Base-by-base conservation (phyloP, 192 early-diverging fungal species). In the Coemansia sp. region DNA sequence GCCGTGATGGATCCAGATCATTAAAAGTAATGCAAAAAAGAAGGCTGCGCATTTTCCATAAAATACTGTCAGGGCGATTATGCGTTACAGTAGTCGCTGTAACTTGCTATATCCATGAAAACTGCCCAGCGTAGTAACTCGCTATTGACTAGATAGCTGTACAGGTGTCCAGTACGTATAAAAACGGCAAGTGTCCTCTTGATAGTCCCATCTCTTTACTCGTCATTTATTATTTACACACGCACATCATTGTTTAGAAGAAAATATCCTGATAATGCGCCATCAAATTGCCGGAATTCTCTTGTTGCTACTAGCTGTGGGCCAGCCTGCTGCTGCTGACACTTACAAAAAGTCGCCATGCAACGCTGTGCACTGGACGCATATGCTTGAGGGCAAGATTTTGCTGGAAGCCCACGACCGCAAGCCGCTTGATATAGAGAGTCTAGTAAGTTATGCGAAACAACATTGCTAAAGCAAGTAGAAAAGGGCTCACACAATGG, bases 321-420 rank as follows among this genome's bases (percentile, higher is more conserved):
- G 57, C 18, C 31, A 6, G 5, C 6, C 13, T n/a, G 57, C 46
- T 7, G 9, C 22, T 3, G 73, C 47, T 24, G 80, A 74, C 66
- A 74, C 67, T 8, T 82, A 82, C 63, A 72, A 74, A n/a, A 65
- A 62, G 7, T 77, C 80, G 36, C 72, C 72, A 12, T 82, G 75
- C 66, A 82, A 82, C 27, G 80, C 47, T 0, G 75, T 82, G 62
- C 75, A 82, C 40, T 82, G 75, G 80, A 77, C 75, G 36, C 75
- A 54, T 13, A 71, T 77, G 72, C 75, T 82, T 5, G 80, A 82
- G 47, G 75, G 75, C 43, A 70, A 62, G 18, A 77, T 82, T 6
- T 13, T 82, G 3, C 66, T 82, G n/a, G 75, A 82, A 38, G 75
- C 66, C 15, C 46, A 57, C 2, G 80, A 82, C 63, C 12, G 36